A percentile compares a stretch with the other conserved stretches of the same genome.
These are phyloP conservation scores for Melocanna baccifera DNA, from an alignment of 176 grass and related monocot genomes.

Conservation along the genomic window DNA sequence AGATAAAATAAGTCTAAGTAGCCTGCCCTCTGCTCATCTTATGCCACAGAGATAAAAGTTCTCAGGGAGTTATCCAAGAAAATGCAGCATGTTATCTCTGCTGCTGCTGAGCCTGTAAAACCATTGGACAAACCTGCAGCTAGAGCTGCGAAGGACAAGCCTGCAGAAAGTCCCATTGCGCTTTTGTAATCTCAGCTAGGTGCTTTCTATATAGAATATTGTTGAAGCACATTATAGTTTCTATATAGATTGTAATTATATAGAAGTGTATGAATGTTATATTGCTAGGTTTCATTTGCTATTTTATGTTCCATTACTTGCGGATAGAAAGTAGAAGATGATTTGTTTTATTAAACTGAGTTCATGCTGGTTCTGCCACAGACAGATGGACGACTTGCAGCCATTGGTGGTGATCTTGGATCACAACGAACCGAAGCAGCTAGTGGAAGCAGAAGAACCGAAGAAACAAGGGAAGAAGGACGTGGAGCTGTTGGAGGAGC, in stretches of 20 bases:
- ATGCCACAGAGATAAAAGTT: slow-evolving; percentile 52
- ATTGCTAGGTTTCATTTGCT: neutral
- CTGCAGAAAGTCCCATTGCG: neutral
- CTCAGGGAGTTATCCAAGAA: slow-evolving; percentile 60
- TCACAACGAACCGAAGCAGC: neutral
- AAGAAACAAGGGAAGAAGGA: slow-evolving; percentile 11
- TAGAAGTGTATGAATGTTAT: neutral
- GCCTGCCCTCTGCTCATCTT: neutral
- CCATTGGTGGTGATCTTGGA: neutral
- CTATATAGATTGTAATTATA: neutral
- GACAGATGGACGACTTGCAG: neutral
- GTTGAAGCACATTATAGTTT: neutral
- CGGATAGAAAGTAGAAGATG: neutral
- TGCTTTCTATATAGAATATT: neutral
- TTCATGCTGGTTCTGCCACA: neutral
- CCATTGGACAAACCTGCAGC: slow-evolving; percentile 1
- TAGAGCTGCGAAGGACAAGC: slow-evolving; percentile 21
- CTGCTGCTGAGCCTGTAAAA: slow-evolving; percentile 33
- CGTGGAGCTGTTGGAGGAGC: neutral
- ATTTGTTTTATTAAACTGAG: neutral
- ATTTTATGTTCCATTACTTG: neutral
- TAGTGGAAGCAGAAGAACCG: neutral
- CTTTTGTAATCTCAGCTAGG: neutral
- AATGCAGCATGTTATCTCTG: slow-evolving; percentile 34
- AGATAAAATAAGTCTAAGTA: neutral